Percentiles rank a stretch among this genome's conserved stretches.
These are phyloP conservation scores for Fusarium robinianum DNA, from an alignment of 2,329 filamentous ascomycete genomes.

Conservation along the genomic window DNA sequence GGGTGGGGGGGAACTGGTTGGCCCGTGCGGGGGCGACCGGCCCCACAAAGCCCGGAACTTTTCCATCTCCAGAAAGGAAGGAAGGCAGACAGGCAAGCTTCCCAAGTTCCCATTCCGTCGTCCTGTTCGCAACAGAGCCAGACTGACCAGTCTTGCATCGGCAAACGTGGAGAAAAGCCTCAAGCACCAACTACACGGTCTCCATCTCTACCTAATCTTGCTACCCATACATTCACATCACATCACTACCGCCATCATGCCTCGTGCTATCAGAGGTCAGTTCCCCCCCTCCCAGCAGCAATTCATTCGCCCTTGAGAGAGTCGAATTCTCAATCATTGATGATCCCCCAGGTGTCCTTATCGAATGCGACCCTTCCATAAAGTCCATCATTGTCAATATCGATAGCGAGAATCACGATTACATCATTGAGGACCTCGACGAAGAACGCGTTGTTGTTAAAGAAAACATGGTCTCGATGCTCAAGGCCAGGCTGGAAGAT, in stretches of 20 bases:
- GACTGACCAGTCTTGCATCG: too few species aligned
- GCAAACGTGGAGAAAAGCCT: too few species aligned
- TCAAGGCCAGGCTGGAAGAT: conserved; percentile 71
- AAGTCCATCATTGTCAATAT: conserved; percentile 83
- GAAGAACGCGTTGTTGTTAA: conserved; percentile 77
- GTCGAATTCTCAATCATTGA: conserved; percentile 3
- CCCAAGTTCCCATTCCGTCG: too few species aligned
- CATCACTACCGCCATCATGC: conserved; percentile 49
- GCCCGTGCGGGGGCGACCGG: conserved; percentile 15
- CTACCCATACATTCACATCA: neutral
- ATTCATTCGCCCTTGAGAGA: too few species aligned
- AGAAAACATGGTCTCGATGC: conserved; percentile 68
- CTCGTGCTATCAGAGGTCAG: conserved; percentile 61
- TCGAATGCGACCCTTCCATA: conserved; percentile 85
- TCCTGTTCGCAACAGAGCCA: too few species aligned
- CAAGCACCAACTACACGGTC: too few species aligned
- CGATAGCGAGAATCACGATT: conserved; percentile 70
- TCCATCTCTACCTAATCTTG: too few species aligned
- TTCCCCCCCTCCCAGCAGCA: neutral
- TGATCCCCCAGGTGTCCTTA: conserved; percentile 72
- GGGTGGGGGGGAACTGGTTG: too few species aligned
- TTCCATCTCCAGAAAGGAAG: too few species aligned
- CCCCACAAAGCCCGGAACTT: neutral
- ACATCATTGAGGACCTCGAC: conserved; percentile 80
- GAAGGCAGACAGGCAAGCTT: too few species aligned